Conservation (phyloP, 768 basidiomycete genomes). For the Chalciporus piperatus region DNA sequence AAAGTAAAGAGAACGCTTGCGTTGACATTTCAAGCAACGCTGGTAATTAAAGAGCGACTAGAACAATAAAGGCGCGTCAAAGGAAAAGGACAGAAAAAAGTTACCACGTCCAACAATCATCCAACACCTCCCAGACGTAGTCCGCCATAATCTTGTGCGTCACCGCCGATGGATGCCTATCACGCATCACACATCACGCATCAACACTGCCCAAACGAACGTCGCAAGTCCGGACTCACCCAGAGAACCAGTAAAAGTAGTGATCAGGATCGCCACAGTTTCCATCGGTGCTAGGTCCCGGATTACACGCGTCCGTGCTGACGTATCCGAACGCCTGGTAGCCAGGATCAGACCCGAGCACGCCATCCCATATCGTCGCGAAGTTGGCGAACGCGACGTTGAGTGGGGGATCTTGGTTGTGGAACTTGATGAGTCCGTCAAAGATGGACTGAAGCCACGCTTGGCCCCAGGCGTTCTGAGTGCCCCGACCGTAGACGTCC, state of each 20-base stretch:
- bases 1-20: background rate
- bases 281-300: constrained; percentile 32
- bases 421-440: constrained; percentile 39
- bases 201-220: background rate
- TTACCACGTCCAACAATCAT: constrained; percentile 25
- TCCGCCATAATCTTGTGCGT: constrained; percentile 54
- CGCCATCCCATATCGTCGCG: constrained; percentile 48
- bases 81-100: no score
- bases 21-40: no score
- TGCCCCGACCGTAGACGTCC: constrained; percentile 50
- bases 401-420: constrained; percentile 25
- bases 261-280: constrained; percentile 44
- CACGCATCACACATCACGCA: background rate
- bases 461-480: constrained; percentile 39
- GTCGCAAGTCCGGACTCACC: constrained; percentile 30
- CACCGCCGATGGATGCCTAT: constrained; percentile 49
- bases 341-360: constrained; percentile 43
- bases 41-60: no score
- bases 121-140: constrained; percentile 42
- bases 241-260: constrained; percentile 51
- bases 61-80: no score
- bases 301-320: constrained; percentile 37
- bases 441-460: constrained; percentile 47
- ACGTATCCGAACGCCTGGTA: constrained; percentile 48
- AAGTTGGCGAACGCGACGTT: constrained; percentile 48